Base-by-base conservation (phyloP, 148 eudicot species). In the Talinum fruticosum region DNA sequence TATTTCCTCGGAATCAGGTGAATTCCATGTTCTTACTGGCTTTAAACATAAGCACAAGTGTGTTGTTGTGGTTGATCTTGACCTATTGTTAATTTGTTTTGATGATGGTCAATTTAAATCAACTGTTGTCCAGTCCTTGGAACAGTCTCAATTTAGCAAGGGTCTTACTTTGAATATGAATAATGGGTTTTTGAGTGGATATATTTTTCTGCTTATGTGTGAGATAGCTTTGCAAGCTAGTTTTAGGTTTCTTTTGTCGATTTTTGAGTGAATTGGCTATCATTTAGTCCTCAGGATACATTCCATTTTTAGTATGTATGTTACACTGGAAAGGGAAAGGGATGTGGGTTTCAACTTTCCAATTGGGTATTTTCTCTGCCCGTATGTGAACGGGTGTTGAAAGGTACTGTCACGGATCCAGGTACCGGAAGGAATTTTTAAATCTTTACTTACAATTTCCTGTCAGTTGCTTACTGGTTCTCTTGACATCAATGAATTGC, bases 1-100 rank as follows among this genome's bases (percentile, higher is more conserved):
- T 93, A 24, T 91, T 93, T 75, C 98, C 98, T 29, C 86, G 88
- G 49, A 86, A 90, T 75, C 98, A 93, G 96, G 98, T 93, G 75
- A 77, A 66, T 51, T 73, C 29, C 70, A 75, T 59, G 33, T 62
- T 68, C 45, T 35, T 64, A 16, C 35, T 44, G 80, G 29, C 61
- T 2, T 13, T 59, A 36, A 47, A 72, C 36, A 61, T 80, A 21
- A 38, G 67, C 34, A 64, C 29, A 16, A 47, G 28, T 66, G 72
- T 69, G 54, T 37, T 34, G 21, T 53, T 67, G 54, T 68, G 78
- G 10, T 75, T 69, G 53, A n/a, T 37, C 37, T 41, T 75, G 69
- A 49, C 7, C 6, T 44, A n/a, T 57, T n/a, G 54, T 59, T 54
- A 28, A 57, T 38, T 54, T 49, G 75, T 54, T 70, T 30, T 16